Percentiles rank a stretch among this genome's conserved stretches.
Conservation (phyloP, 805 yeast genomes). For the Cyberlindnera veronae region DNA sequence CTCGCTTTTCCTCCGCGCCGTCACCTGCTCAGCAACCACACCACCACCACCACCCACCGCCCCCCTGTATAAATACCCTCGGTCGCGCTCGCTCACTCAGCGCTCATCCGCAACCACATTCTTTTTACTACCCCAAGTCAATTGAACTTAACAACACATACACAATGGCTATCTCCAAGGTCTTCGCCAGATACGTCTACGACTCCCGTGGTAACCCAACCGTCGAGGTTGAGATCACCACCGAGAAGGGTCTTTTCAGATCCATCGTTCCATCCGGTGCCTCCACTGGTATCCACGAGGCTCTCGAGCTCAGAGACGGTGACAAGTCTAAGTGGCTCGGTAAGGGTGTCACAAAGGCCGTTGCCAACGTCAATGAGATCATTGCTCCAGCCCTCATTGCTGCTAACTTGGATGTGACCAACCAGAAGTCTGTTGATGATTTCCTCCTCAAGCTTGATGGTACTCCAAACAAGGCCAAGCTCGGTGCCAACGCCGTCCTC, state of each 20-base stretch:
- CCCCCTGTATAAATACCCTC: constrained; percentile 8
- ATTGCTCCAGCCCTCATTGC: constrained; percentile 91
- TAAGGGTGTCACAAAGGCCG: constrained; percentile 97
- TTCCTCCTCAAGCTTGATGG: constrained; percentile 89
- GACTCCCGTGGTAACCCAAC: constrained; percentile 99
- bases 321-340: constrained; percentile 98
- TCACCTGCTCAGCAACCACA: constrained; percentile 22
- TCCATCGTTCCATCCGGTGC: constrained; percentile 99
- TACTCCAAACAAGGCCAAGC: constrained; percentile 93
- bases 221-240: constrained; percentile 95
- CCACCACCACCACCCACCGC: constrained; percentile 14
- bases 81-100: constrained; percentile 6
- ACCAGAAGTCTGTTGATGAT: constrained; percentile 85
- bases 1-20: constrained; percentile 1
- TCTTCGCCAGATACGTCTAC: constrained; percentile 95
- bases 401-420: constrained; percentile 76
- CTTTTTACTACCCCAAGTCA: background rate
- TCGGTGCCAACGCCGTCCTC: constrained; percentile 97
- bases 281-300: constrained; percentile 98
- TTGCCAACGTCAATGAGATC: constrained; percentile 89
- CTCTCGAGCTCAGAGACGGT: constrained; percentile 96
- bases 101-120: background rate
- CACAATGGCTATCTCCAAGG: constrained; percentile 79
- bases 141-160: background rate
- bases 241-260: constrained; percentile 92